These are phyloP conservation scores for Lactarius sanguifluus DNA, from an alignment of 768 basidiomycete genomes.

Conservation along the genomic window DNA sequence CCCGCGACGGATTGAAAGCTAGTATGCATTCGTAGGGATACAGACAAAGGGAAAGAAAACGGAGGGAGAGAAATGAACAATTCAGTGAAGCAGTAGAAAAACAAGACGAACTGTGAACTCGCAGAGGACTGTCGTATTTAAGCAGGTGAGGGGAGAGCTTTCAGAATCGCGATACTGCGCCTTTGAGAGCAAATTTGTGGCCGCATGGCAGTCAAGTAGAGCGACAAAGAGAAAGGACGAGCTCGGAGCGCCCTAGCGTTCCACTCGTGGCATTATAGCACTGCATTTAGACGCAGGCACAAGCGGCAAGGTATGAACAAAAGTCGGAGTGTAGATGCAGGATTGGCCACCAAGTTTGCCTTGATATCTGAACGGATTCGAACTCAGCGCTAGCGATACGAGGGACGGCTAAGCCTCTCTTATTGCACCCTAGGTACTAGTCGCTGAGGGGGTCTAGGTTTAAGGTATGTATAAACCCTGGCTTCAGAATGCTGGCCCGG, in stretches of 20 bases:
- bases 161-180: slow-evolving; percentile 1
- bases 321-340: slow-evolving; percentile 5
- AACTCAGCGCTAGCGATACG: slow-evolving; percentile 18
- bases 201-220: slow-evolving; percentile 5
- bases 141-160: not conserved
- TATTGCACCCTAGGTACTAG: not conserved
- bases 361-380: slow-evolving; percentile 7
- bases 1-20: not conserved
- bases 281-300: not conserved
- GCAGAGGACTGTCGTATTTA: not conserved
- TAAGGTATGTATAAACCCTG: not conserved
- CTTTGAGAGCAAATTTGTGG: slow-evolving; percentile 15
- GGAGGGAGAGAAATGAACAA: not conserved
- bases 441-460: not conserved
- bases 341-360: not conserved
- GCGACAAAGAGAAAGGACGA: slow-evolving; percentile 21
- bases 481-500: not conserved
- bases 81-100: not conserved
- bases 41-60: not conserved
- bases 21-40: slow-evolving; percentile 3
- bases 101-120: not conserved
- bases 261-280: slow-evolving; percentile 11
- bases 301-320: slow-evolving; percentile 11
- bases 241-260: slow-evolving; percentile 2
- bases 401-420: not conserved